Evolutionary conservation across 495 filamentous ascomycete species (phyloP).

Genomic region (Penicillium nucicola): DNA sequence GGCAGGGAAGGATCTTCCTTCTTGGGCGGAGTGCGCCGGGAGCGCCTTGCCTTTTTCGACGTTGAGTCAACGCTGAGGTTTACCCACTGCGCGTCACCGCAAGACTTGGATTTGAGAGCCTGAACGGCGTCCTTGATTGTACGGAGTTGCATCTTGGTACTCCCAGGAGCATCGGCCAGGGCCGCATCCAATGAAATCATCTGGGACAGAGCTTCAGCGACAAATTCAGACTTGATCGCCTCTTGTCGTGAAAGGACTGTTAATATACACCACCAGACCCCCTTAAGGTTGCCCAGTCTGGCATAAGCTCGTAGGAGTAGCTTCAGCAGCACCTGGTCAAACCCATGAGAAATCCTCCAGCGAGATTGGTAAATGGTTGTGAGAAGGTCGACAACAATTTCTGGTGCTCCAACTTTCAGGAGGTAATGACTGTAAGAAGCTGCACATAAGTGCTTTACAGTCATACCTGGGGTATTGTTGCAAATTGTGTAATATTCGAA

Average conservation of each 20-base stretch:
- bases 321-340: constrained; percentile 42
- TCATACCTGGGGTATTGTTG: constrained; percentile 22
- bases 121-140: not conserved
- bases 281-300: constrained; percentile 23
- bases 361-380: constrained; percentile 37
- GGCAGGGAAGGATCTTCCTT: constrained; percentile 1
- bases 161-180: not conserved
- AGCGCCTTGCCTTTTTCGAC: not conserved
- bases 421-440: constrained; percentile 26
- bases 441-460: constrained; percentile 36
- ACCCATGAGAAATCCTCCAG: constrained; percentile 28
- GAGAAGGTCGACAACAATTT: constrained; percentile 33
- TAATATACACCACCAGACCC: constrained; percentile 44
- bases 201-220: constrained; percentile 32
- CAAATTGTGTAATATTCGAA: constrained; percentile 42
- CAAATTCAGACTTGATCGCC: constrained; percentile 26
- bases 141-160: constrained; percentile 8
- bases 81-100: constrained; percentile 5
- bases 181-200: constrained; percentile 12
- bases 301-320: constrained; percentile 40
- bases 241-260: constrained; percentile 33
- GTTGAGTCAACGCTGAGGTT: not conserved
- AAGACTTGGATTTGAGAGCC: not conserved
- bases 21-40: not conserved
- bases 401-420: constrained; percentile 20